Conservation (phyloP, 805 yeast species). For the Candida incommunis region DNA sequence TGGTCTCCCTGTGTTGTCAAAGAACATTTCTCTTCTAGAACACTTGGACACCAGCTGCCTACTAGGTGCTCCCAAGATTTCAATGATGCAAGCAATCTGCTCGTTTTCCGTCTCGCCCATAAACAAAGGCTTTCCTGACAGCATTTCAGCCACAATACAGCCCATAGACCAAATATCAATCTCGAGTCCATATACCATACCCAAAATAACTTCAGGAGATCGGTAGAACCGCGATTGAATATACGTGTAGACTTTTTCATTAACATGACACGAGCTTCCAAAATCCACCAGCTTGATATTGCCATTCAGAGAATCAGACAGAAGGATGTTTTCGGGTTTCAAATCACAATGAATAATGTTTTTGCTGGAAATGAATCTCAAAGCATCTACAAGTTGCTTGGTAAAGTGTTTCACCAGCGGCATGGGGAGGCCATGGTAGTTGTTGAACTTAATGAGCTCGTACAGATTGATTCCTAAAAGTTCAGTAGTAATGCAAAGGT, state of each 20-base stretch:
- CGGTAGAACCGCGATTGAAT: conserved; percentile 93
- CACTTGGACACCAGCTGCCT: conserved; percentile 23
- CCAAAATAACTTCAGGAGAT: conserved; percentile 92
- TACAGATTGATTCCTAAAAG: conserved; percentile 52
- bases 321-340: conserved; percentile 74
- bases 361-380: conserved; percentile 41
- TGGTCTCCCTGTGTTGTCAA: conserved; percentile 23
- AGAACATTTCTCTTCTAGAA: conserved; percentile 23
- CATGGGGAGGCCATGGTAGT: conserved; percentile 22
- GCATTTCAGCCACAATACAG: conserved; percentile 90
- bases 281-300: conserved; percentile 64
- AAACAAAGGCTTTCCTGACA: conserved; percentile 84
- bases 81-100: conserved; percentile 82
- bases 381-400: conserved; percentile 41
- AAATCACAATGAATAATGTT: conserved; percentile 70
- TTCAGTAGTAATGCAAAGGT: conserved; percentile 71
- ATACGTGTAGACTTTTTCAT: conserved; percentile 84
- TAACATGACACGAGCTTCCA: conserved; percentile 39
- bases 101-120: conserved; percentile 84
- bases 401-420: conserved; percentile 29
- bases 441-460: conserved; percentile 31
- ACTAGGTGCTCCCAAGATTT: conserved; percentile 80
- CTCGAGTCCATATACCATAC: conserved; percentile 75
- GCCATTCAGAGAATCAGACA: conserved; percentile 29
- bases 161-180: conserved; percentile 98